Evolutionary conservation across 441 rosid genomes (phyloP), one percentile per base, ranked within the genome.

Genomic region (Erysimum pusillum): DNA sequence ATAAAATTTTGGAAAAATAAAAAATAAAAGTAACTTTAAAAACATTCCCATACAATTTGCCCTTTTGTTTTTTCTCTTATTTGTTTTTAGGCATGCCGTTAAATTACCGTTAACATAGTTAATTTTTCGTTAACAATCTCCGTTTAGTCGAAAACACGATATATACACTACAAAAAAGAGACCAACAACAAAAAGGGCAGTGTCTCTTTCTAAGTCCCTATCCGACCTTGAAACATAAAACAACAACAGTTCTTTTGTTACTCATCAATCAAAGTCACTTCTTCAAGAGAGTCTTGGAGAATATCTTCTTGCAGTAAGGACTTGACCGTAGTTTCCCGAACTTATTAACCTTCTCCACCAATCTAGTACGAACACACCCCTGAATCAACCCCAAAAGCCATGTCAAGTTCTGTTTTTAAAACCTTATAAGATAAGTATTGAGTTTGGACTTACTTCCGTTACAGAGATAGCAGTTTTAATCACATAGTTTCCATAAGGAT

Each of bases 251-350:
- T 66, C 28, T 67, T 38, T 69, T 18, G 68, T 5, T 61, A 53
- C 61, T 60, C 49, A 79, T 15, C 17, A 54, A 79, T 15, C 17
- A 63, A 52, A 63, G 74, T 83, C 83, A 85, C 76, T 84, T 90
- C 85, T 83, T 90, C 78, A 86, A 64, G 73, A 86, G 71, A 69
- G 58, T 83, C 67, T 84, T 73, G 0, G 91, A 84, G 87, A 90
- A 92, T 51, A 92, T 87, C 86, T 90, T 89, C 89, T 89, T 92
- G 79, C 93, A 84, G 52, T 87, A 87, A 10, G 92, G 97, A 61
- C 85, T 92, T n/a, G 86, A 84, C 1, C 86, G 86, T 39, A 90
- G 72, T 4, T 70, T 72, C 54, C 73, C 59, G 61, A 79, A 89
- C 22, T 77, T 87, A 9, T 80, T 67, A 34, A 90, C 84, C 45